Base-by-base conservation (phyloP, 805 yeast genomes). In the Isabelozyma heimii region DNA sequence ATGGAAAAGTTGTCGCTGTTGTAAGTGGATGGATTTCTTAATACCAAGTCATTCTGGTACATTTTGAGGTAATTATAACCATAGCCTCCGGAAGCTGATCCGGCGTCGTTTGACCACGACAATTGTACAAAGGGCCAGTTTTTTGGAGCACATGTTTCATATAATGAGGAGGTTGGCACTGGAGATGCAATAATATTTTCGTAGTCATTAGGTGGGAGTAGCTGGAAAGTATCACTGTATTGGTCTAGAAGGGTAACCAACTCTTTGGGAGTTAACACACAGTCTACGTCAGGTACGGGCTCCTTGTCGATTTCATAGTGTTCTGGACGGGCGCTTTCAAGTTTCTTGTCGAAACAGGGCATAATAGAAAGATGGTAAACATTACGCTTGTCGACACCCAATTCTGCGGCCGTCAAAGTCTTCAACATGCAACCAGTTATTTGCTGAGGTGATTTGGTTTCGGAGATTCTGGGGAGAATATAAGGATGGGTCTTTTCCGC, bases 331-430 rank as follows among this genome's bases (percentile, higher is more conserved):
- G 96, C 91, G 26, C 97, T 94, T 70, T 94, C 99, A 40, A 91
- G 76, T 66, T 94, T 94, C 69, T 94, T 94, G 66, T 94, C 99
- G 65, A 94, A 94, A 59, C 98, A 92, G 1, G 99, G 98, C 98
- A 92, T 92, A 16, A 94, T 74, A 7, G 94, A 80, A 47, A 94
- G 68, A 64, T 92, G 97, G 61, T 89, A 94, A 0, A 91, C 69
- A 2, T 78, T 58, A 0, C 70, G 61, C 10, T 72, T 60, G 14
- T 62, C 16, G 65, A 69, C 55, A 4, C 45, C 43, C 8, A 61
- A 52, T 14, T 70, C 70, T n/a, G 53, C 45, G 1, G 76, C 59
- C 2, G 72, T 62, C 20, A 83, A 60, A 14, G 75, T 65, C 63
- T 91, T 91, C 45, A 92, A 65, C 17, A 91, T 55, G 15, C 83